Base-by-base conservation (phyloP, 805 yeast genomes). In the Cyberlindnera maclurae region DNA sequence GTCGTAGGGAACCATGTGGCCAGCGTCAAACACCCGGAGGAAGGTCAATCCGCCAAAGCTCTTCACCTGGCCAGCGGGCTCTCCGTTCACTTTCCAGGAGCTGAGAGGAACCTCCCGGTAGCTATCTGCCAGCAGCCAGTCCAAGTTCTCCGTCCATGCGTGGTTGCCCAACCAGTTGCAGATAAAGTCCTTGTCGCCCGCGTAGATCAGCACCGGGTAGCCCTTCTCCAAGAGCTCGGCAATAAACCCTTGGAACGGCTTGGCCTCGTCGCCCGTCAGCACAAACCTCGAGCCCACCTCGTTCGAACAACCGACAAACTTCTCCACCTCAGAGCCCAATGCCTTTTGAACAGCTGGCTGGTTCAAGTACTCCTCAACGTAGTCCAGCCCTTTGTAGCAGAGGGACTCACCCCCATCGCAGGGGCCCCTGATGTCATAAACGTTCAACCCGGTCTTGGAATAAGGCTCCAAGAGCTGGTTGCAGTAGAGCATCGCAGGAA, bases 161-260 rank as follows among this genome's bases (percentile, higher is more conserved):
- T 75, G 76, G 64, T 86, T 84, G 49, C 96, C 96, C 47, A 87
- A 69, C 93, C 96, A 87, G 67, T 87, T 87, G 64, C 96, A 87
- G 55, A 87, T 86, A 61, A 73, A 87, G 61, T 87, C 96, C 62
- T 87, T 84, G 60, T 87, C 95, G 55, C 96, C 96, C n/a, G 96
- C 96, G 52, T 87, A 88, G 44, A 86, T 75, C 54, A 88, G 71
- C 4, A 87, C 89, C 15, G 96, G 95, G 34, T 86, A 55, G 18
- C 75, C 81, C 41, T 70, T 60, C 52, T 84, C 80, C 51, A 87
- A 70, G 42, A 87, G 61, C 43, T 80, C 82, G 11, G 80, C 67
- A 33, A 89, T 81, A 40, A 70, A 78, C 45, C 71, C 75, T 58
- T 85, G 90, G 75, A 79, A 86, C 12, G 95, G 95, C 59, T 79